Conservation (phyloP, 176 grass and related monocot species). For the Echinochloa phyllopogon region DNA sequence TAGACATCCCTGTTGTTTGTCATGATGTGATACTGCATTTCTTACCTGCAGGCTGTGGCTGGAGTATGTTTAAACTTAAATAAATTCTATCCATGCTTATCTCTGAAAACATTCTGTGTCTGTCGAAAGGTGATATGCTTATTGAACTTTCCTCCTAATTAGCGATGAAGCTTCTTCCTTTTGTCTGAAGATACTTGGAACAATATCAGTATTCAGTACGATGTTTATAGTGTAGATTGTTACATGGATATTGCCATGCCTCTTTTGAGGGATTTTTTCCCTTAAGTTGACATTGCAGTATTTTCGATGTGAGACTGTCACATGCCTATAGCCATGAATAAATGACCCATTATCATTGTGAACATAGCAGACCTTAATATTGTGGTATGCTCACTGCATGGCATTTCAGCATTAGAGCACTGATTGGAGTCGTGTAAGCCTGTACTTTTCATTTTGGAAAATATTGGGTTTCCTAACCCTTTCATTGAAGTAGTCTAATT, state of each 20-base stretch:
- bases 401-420: neutral
- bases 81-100: neutral
- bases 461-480: neutral
- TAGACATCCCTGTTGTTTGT: neutral
- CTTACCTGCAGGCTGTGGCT: neutral
- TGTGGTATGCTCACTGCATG: neutral
- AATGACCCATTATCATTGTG: neutral
- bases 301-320: neutral
- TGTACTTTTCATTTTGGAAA: neutral
- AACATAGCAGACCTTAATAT: neutral
- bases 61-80: neutral
- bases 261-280: neutral
- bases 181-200: neutral
- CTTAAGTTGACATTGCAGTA: neutral
- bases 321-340: neutral
- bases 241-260: neutral
- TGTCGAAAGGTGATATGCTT: neutral
- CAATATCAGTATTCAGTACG: neutral
- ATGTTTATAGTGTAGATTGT: neutral
- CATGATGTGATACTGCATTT: neutral
- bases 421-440: neutral
- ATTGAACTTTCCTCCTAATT: neutral
- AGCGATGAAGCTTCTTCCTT: neutral
- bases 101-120: neutral
- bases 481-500: neutral